These are phyloP conservation scores for Carex myosuroides DNA, from an alignment of 176 grass and related monocot species.

Conservation along the genomic window DNA sequence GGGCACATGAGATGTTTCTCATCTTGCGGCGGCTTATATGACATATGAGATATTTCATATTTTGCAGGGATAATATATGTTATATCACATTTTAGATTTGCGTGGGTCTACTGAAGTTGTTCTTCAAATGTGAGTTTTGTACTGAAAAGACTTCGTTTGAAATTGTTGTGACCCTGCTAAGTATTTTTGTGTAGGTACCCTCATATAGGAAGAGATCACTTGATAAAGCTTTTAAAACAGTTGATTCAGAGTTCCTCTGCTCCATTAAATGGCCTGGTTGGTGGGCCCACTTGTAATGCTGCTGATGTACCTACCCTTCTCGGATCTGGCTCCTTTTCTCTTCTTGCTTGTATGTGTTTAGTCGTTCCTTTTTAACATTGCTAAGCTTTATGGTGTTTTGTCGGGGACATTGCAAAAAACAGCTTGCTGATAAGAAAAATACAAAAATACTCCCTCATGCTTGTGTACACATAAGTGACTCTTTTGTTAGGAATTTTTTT, in stretches of 20 bases:
- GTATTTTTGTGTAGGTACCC: conserved; percentile 54
- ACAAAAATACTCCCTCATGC: not conserved
- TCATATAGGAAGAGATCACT: conserved; percentile 87
- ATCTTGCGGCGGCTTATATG: not conserved
- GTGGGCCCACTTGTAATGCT: conserved; percentile 53
- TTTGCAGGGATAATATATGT: not conserved
- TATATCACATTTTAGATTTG: not conserved
- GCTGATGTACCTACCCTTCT: conserved; percentile 84
- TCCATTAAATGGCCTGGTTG: conserved; percentile 42
- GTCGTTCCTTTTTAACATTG: conserved; percentile 15
- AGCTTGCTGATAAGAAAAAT: not conserved
- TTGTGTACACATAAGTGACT: not conserved
- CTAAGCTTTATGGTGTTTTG: not conserved
- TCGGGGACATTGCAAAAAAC: not conserved
- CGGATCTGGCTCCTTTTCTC: conserved; percentile 74
- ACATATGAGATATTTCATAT: not conserved
- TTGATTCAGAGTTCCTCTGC: conserved; percentile 59
- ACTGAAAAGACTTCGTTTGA: not conserved
- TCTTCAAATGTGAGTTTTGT: not conserved
- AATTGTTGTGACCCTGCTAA: not conserved
- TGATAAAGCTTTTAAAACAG: conserved; percentile 95
- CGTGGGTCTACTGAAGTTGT: not conserved
- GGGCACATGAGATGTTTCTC: not conserved
- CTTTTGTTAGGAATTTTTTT: not conserved
- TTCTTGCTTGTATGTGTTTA: conserved; percentile 67